These are phyloP conservation scores for Agrocybe praecox DNA, from an alignment of 768 basidiomycete genomes.

Conservation along the genomic window DNA sequence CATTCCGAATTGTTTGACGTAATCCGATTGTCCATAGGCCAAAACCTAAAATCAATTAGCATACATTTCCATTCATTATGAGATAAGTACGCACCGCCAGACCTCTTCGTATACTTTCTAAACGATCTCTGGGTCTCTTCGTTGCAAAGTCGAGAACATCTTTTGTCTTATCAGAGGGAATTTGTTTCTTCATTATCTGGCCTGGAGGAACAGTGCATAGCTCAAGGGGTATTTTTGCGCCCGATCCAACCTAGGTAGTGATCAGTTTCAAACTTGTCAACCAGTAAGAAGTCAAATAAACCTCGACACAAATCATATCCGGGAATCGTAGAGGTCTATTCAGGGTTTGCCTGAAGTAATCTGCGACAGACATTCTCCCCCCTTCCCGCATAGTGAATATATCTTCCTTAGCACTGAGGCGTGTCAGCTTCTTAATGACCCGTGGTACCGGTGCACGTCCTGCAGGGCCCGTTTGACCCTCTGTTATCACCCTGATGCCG, in stretches of 20 bases:
- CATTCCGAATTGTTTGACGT: constrained; percentile 76
- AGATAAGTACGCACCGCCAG: constrained; percentile 41
- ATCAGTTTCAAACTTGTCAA: background rate
- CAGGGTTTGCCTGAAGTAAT: constrained; percentile 56
- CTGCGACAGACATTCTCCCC: constrained; percentile 54
- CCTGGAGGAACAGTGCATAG: constrained; percentile 64
- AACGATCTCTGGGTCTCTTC: constrained; percentile 61
- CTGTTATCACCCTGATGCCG: constrained; percentile 33
- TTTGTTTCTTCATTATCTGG: constrained; percentile 74
- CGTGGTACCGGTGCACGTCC: constrained; percentile 45
- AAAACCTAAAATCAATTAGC: constrained; percentile 43
- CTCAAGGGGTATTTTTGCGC: constrained; percentile 71
- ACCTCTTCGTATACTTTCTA: constrained; percentile 59
- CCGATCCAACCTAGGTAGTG: constrained; percentile 54
- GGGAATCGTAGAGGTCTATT: constrained; percentile 62
- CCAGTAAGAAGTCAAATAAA: constrained; percentile 27
- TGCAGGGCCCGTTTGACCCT: constrained; percentile 24
- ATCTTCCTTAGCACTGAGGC: constrained; percentile 52
- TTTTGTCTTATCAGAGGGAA: constrained; percentile 71
- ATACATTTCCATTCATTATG: background rate
- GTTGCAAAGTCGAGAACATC: constrained; percentile 73
- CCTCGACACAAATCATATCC: constrained; percentile 69
- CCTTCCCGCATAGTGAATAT: constrained; percentile 64
- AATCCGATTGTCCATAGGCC: constrained; percentile 74
- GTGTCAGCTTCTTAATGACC: constrained; percentile 62